Evolutionary conservation across 805 yeast species (phyloP), one percentile per base, ranked within the genome.

Genomic region (Wickerhamomyces tratensis): DNA sequence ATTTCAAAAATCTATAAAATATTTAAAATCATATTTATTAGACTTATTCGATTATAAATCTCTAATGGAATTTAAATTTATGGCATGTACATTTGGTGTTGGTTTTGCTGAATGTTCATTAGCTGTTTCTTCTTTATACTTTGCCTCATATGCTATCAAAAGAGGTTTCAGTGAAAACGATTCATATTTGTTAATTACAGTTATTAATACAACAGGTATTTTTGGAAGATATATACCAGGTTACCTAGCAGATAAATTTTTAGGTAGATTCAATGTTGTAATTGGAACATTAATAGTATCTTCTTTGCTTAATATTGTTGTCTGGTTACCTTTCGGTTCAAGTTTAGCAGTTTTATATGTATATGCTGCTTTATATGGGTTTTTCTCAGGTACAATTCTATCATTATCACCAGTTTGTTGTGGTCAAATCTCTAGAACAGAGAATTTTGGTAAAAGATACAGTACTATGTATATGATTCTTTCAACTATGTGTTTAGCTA

Each of bases 391-490:
- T 7, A 70, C 81, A 4, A 69, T 76, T 1, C 66, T 76, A 48
- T 68, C 81, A 5, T 55, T 77, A 42, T 64, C 75, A 37, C 81
- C 82, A 7, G 78, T 76, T 4, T 74, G 81, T 49, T 67, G 78
- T 46, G 79, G 77, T 2, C 77, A 76, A 44, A 72, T 78, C 33
- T 72, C 79, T 20, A 71, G 69, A 41, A 68, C 72, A 11, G 72
- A 72, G 40, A 69, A 64, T 43, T 74, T 72, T 54, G 81, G 81
- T 30, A 69, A 66, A 54, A 64, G 76, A 14, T 75, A 74, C 48
- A 74, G 79, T 4, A 72, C 79, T 8, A 71, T 77, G 60, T 80
- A 78, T 55, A 73, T 74, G 35, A 62, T 76, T 49, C 81, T 76
- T 13, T 69, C 83, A 1, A 67, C 77, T 49, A 75, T 70, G n/a